Percentiles rank a stretch among this genome's conserved stretches.
These are phyloP conservation scores for Raddia distichophylla DNA, from an alignment of 176 grass and related monocot species.

Conservation along the genomic window DNA sequence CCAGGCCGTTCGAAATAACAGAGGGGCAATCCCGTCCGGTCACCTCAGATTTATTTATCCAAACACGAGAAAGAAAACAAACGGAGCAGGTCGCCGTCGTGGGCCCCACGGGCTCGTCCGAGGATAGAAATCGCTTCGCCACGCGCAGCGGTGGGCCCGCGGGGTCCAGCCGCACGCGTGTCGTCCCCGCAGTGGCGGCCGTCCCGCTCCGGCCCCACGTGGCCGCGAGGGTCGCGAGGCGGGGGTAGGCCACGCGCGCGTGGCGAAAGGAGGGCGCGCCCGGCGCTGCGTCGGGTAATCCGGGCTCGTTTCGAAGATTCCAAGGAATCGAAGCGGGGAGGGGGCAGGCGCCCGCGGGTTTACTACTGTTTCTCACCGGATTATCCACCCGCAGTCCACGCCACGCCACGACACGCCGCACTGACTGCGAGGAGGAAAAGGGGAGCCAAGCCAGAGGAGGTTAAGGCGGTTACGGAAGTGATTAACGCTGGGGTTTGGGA, in stretches of 20 bases:
- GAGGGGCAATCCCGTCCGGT: not conserved
- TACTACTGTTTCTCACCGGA: not conserved
- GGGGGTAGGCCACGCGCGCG: not conserved
- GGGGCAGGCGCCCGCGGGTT: not conserved
- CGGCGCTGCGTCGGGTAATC: not conserved
- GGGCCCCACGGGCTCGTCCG: not conserved
- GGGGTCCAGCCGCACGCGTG: not conserved
- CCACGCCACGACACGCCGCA: not conserved
- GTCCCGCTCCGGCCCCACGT: not conserved
- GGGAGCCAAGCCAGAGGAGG: not conserved
- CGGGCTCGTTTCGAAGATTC: slow-evolving; percentile 54
- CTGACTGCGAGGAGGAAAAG: not conserved
- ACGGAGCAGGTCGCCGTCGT: not conserved
- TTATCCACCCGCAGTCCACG: not conserved
- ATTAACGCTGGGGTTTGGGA: not conserved
- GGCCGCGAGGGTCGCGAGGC: not conserved
- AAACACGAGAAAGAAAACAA: not conserved
- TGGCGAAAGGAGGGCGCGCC: not conserved
- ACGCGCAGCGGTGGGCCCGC: not conserved
- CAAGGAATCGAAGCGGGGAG: not conserved
- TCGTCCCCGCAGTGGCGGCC: not conserved
- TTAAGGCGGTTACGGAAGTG: not conserved
- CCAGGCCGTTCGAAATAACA: slow-evolving; percentile 21
- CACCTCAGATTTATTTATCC: not conserved
- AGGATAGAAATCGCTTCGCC: not conserved